Base-by-base conservation (phyloP, 371 early-diverging fungal genomes). In the Saksenaea oblongispora region DNA sequence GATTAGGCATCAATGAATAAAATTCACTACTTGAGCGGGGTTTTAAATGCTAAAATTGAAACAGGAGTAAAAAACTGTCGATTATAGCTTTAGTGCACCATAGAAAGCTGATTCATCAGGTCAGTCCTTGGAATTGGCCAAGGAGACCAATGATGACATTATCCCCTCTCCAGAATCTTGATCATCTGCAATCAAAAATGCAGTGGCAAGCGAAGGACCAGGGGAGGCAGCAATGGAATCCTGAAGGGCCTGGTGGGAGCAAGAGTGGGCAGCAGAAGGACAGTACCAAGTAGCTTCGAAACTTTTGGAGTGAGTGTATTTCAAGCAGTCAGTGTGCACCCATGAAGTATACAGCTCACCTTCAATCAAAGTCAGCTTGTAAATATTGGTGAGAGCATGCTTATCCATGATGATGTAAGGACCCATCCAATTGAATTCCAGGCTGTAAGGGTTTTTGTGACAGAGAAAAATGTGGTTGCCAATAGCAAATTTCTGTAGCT, bases 351-450 rank as follows among this genome's bases (percentile, higher is more conserved):
- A 65, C 1, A 35, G 7, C 5, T 65, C 35, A 15, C 57, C 57
- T 4, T 44, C 0, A 13, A 47, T 18, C 15, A 44, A 39, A 15
- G 42, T 15, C 0, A 65, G 24, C 35, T 65, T 47, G 26, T 65
- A 65, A 15, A n/a, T 60, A 27, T 65, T 22, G 13, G 56, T 51
- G 18, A 56, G 60, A 0, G 1, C 15, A 34, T 61, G 54, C 1
- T 7, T 14, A 17, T 28, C 61, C n/a, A 51, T 8, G 14, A 65
- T 36, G 3, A 34, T 35, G 28, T 56, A 60, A 0, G 61, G 66
- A 3, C 66, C 61, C 24, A 59, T 60, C 66, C 66, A 65, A n/a
- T 55, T 57, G 14, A 15, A 47, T 18, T 65, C 66, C 55, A 62
- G 34, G 11, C 59, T 47, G 27, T 34, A 5, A 13, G 41, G 51